These are phyloP conservation scores for Jatropha podagrica DNA, from an alignment of 441 rosid species.

Conservation along the genomic window DNA sequence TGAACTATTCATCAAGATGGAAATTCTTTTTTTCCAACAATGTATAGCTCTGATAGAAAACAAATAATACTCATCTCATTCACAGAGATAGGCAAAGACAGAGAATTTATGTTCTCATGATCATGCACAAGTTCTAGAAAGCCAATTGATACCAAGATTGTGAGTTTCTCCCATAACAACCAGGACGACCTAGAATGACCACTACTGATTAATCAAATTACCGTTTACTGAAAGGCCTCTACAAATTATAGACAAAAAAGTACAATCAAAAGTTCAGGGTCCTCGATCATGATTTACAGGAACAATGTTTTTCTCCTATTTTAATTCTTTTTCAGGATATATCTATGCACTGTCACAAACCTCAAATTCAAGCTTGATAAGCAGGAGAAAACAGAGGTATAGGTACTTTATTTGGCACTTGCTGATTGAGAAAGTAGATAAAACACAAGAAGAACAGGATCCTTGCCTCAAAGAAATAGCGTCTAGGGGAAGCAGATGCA, in stretches of 20 bases:
- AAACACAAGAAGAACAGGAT: conserved; percentile 33
- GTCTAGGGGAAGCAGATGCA: conserved; percentile 92
- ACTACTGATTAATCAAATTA: conserved; percentile 1
- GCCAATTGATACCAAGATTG: not conserved
- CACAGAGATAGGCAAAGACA: not conserved
- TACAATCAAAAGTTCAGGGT: not conserved
- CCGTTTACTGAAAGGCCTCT: not conserved
- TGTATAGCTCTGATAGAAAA: not conserved
- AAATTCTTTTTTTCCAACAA: not conserved
- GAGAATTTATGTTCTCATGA: not conserved
- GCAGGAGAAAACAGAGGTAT: not conserved
- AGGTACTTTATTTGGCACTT: not conserved
- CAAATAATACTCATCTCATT: not conserved
- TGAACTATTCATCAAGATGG: not conserved
- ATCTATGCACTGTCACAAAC: not conserved
- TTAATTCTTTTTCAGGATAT: not conserved
- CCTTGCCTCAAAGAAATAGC: conserved; percentile 94
- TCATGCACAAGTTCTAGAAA: not conserved
- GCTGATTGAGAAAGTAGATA: conserved; percentile 11
- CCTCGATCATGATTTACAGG: not conserved
- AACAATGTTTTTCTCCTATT: not conserved
- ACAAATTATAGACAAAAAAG: not conserved
- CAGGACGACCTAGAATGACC: not conserved
- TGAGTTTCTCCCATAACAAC: not conserved
- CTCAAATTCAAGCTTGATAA: not conserved